phyloP scores from a whole-genome alignment of 2,329 filamentous ascomycete genomes.

The Alternaria gansuensis region DNA sequence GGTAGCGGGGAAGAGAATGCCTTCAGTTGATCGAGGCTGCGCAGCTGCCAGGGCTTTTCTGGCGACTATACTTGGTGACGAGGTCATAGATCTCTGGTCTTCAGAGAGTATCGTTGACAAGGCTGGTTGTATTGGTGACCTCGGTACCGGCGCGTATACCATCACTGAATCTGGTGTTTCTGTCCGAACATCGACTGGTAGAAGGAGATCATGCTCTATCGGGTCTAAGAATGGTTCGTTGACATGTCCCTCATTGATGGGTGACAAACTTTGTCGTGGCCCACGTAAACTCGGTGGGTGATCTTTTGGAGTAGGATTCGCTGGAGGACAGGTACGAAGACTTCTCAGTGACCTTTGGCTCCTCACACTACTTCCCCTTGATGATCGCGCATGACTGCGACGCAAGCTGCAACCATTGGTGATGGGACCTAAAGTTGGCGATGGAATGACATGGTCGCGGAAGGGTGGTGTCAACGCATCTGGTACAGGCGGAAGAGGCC shows the following conservation, averaged over 20 bases:
- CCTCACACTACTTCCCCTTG: slow-evolving; percentile 20
- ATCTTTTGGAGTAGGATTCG: slow-evolving; percentile 28
- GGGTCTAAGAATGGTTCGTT: slow-evolving; percentile 37
- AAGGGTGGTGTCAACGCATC: not conserved
- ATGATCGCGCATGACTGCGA: slow-evolving; percentile 16
- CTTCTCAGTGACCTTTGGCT: slow-evolving; percentile 31
- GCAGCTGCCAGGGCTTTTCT: not conserved
- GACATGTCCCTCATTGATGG: slow-evolving; percentile 21
- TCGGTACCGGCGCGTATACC: slow-evolving; percentile 36
- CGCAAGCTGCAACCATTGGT: slow-evolving; percentile 18
- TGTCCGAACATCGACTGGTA: slow-evolving; percentile 39
- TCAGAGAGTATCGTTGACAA: not conserved
- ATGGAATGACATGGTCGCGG: slow-evolving; percentile 31
- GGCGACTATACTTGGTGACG: not conserved
- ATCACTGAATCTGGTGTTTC: slow-evolving; percentile 44
- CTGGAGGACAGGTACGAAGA: slow-evolving; percentile 27
- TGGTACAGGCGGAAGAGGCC: slow-evolving; percentile 9
- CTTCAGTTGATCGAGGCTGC: slow-evolving; percentile 8
- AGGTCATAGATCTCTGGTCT: not conserved
- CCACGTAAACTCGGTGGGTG: slow-evolving; percentile 34
- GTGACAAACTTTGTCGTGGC: slow-evolving; percentile 16
- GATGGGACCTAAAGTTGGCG: slow-evolving; percentile 34
- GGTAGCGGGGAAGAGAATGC: slow-evolving; percentile 10
- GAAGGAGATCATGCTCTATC: slow-evolving; percentile 43
- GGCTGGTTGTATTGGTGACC: slow-evolving; percentile 18